Evolutionary conservation across 2,329 filamentous ascomycete genomes (phyloP).

Genomic region (Claviceps arundinis): DNA sequence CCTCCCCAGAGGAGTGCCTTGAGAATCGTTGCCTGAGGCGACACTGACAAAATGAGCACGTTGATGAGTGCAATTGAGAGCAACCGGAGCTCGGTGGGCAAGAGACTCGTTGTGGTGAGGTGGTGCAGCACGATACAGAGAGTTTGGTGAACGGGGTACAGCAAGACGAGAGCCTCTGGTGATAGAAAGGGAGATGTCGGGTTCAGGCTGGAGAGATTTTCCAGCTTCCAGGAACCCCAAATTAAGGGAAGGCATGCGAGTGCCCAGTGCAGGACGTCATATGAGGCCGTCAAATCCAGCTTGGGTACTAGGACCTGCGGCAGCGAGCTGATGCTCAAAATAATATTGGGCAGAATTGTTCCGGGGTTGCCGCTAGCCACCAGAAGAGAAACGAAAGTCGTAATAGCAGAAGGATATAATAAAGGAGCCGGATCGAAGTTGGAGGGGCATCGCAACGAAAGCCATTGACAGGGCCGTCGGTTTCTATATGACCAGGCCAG

Average conservation of each 20-base stretch:
- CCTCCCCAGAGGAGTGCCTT: slow-evolving; percentile 77
- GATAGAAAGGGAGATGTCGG: slow-evolving; percentile 22
- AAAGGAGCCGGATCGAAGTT: slow-evolving; percentile 85
- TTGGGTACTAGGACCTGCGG: slow-evolving; percentile 61
- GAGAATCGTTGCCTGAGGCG: slow-evolving; percentile 73
- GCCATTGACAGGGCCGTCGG: slow-evolving; percentile 21
- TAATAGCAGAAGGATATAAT: slow-evolving; percentile 70
- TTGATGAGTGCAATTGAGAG: slow-evolving; percentile 75
- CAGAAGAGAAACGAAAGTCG: slow-evolving; percentile 63
- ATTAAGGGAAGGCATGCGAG: slow-evolving; percentile 56
- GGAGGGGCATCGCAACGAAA: slow-evolving; percentile 46
- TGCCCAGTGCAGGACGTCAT: slow-evolving; percentile 65
- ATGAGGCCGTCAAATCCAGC: slow-evolving; percentile 38
- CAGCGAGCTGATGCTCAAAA: slow-evolving; percentile 67
- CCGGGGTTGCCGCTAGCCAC: slow-evolving; percentile 48
- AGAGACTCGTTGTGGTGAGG: slow-evolving; percentile 76
- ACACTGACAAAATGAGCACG: slow-evolving; percentile 60
- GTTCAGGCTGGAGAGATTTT: slow-evolving; percentile 26
- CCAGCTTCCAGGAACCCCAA: slow-evolving; percentile 13
- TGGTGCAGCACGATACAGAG: slow-evolving; percentile 61
- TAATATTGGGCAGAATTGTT: slow-evolving; percentile 62
- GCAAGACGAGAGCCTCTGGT: slow-evolving; percentile 42
- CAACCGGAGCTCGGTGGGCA: slow-evolving; percentile 77
- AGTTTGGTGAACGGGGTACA: slow-evolving; percentile 77
- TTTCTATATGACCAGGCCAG: slow-evolving; percentile 32